Evolutionary conservation across 495 filamentous ascomycete genomes (phyloP), one percentile per base, ranked within the genome.

Genomic region (Penicillium manginii): DNA sequence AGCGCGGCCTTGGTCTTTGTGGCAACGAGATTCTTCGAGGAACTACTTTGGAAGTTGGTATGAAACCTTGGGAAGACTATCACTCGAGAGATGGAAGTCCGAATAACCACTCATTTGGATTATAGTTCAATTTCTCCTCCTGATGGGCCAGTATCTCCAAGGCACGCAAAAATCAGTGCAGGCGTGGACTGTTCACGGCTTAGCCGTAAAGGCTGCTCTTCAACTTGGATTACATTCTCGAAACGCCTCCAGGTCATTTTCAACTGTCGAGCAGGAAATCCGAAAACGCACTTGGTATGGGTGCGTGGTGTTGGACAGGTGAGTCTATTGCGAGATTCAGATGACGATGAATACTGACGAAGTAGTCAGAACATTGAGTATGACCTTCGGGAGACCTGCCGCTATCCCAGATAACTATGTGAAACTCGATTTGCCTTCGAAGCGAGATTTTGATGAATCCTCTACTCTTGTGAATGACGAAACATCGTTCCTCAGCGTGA

Each of bases 211-310:
- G 37, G 73, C 73, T 12, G 77, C 77, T 6, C 62, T 76, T 10
- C 73, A 76, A 42, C 63, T 80, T 18, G 77, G 77, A 5, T 40
- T 80, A 9, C 77, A 80, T 57, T 77, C 73, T 1, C 58, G 52
- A 23, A 66, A 74, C 46, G 73, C 77, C 2, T 66, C 64, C 2
- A 59, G 55, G 11, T 51, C 57, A 8, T 77, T 74, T 48, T 60
- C 66, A 9, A 66, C 69, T 0, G 33, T 79, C 0, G 77, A 79
- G 17, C 64, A 68, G 2, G 78, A 81, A 57, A 68, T 65, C 2
- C 58, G 78, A 1, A 78, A 77, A 55, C 67, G 78, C 2, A 74
- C 74, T 2, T 81, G 78, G 78, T 81, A 70, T 43, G 74, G 71
- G 0, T 81, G 78, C 52, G 67, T 80, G 0, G 57, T 80, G 12